phyloP scores from a whole-genome alignment of 2,329 filamentous ascomycete species.

The Diplocarpon rosae region DNA sequence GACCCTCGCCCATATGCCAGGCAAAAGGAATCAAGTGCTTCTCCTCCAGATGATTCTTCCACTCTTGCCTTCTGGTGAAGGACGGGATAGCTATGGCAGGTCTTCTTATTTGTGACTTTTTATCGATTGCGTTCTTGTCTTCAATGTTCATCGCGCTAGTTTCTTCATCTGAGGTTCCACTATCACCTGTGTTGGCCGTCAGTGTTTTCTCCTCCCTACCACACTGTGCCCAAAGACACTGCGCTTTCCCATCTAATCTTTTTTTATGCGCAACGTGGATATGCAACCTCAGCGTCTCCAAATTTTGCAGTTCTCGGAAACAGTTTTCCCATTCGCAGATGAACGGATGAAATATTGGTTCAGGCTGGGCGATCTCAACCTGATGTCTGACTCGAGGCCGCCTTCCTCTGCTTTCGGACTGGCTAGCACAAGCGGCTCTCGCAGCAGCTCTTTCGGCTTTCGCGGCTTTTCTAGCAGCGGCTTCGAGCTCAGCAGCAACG shows the following conservation, averaged over 20 bases:
- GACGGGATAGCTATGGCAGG: not conserved
- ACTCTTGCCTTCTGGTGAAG: constrained; percentile 24
- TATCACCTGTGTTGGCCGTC: not conserved
- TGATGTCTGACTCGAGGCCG: constrained; percentile 7
- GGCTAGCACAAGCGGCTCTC: too few species aligned
- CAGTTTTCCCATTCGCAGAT: constrained; percentile 50
- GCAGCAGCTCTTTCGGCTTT: too few species aligned
- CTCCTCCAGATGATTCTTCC: constrained; percentile 41
- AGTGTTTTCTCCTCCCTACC: constrained; percentile 5
- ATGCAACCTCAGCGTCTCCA: constrained; percentile 46
- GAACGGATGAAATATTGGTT: constrained; percentile 40
- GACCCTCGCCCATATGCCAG: constrained; percentile 52
- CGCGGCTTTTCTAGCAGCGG: too few species aligned
- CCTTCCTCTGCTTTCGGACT: constrained; percentile 8
- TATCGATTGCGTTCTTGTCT: not conserved
- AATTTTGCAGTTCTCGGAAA: constrained; percentile 49
- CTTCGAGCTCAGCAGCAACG: constrained; percentile 5
- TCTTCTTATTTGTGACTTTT: not conserved
- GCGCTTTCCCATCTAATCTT: constrained; percentile 21
- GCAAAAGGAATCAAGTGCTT: constrained; percentile 41
- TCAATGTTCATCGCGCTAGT: constrained; percentile 8
- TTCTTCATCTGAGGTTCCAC: constrained; percentile 9
- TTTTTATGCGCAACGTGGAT: constrained; percentile 38
- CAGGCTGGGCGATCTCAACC: constrained; percentile 7
- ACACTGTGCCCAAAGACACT: constrained; percentile 33